phyloP scores from a whole-genome alignment of 371 early-diverging fungal genomes.

The Mortierella sp. region DNA sequence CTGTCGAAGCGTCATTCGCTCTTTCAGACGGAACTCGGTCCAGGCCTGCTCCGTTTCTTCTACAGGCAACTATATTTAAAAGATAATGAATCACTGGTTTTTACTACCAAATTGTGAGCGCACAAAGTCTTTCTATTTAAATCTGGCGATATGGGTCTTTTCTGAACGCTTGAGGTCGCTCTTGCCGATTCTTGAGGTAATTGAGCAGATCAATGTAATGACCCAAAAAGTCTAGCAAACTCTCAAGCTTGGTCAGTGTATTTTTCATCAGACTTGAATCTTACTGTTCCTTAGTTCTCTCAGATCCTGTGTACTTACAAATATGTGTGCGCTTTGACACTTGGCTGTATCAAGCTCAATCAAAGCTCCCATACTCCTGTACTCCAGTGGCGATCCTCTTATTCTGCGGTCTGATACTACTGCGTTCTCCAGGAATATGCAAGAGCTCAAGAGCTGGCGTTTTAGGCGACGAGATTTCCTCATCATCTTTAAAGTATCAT shows the following conservation, averaged over 20 bases:
- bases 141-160: constrained; percentile 43
- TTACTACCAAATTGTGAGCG: too few species aligned
- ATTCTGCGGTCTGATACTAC: not conserved
- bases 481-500: not conserved
- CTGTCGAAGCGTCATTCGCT: constrained; percentile 68
- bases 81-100: not conserved
- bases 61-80: not conserved
- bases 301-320: constrained; percentile 19
- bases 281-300: not conserved
- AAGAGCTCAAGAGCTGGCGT: constrained; percentile 20
- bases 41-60: constrained; percentile 64
- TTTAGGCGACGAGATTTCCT: constrained; percentile 3
- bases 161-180: constrained; percentile 70
- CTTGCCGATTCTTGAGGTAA: constrained; percentile 74
- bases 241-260: not conserved
- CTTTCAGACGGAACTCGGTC: constrained; percentile 64
- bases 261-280: not conserved
- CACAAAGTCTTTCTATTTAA: too few species aligned
- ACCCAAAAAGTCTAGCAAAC: constrained; percentile 75
- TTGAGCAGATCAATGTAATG: constrained; percentile 81
- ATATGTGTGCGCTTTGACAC: constrained; percentile 39
- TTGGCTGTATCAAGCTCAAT: not conserved
- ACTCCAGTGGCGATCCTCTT: constrained; percentile 7
- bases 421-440: constrained; percentile 10
- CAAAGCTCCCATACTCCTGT: not conserved